A percentile compares a stretch with the other conserved stretches of the same genome.
Conservation (phyloP, 352 stramenopile genomes). For the Globisporangium ultimum region DNA sequence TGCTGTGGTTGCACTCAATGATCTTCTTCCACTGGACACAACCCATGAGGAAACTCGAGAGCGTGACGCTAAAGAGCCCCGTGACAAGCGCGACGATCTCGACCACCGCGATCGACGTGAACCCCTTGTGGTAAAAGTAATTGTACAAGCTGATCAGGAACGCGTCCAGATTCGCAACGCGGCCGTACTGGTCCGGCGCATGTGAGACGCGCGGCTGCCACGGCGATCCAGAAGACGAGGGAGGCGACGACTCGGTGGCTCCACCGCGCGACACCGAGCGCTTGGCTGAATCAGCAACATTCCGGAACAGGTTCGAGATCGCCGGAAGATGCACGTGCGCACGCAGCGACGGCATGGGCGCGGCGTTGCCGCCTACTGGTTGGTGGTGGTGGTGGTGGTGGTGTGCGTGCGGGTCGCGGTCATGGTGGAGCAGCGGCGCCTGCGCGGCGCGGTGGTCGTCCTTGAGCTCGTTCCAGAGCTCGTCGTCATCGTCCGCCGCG, state of each 20-base stretch:
- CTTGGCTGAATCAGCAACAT: slow-evolving; percentile 55
- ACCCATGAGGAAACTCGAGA: slow-evolving; percentile 93
- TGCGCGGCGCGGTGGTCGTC: slow-evolving; percentile 30
- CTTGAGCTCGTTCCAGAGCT: slow-evolving; percentile 79
- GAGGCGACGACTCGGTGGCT: too few species aligned
- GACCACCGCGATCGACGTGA: slow-evolving; percentile 85
- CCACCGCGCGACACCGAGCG: slow-evolving; percentile 2
- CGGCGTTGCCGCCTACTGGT: neutral
- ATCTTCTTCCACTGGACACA: slow-evolving; percentile 95
- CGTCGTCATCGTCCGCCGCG: slow-evolving; percentile 63
- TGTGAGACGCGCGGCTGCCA: slow-evolving; percentile 27
- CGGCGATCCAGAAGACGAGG: neutral
- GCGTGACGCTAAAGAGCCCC: slow-evolving; percentile 94
- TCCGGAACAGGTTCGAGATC: slow-evolving; percentile 75
- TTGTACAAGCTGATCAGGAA: slow-evolving; percentile 94
- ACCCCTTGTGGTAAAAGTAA: slow-evolving; percentile 94
- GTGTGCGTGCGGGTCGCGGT: neutral
- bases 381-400: neutral
- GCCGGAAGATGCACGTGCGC: slow-evolving; percentile 70
- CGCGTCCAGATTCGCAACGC: slow-evolving; percentile 84
- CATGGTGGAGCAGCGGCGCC: slow-evolving; percentile 1
- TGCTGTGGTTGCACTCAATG: slow-evolving; percentile 67
- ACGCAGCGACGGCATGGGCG: slow-evolving; percentile 54
- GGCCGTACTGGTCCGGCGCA: slow-evolving; percentile 61
- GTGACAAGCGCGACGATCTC: slow-evolving; percentile 92